phyloP scores from a whole-genome alignment of 495 filamentous ascomycete species.

The Aspergillus taichungensis region DNA sequence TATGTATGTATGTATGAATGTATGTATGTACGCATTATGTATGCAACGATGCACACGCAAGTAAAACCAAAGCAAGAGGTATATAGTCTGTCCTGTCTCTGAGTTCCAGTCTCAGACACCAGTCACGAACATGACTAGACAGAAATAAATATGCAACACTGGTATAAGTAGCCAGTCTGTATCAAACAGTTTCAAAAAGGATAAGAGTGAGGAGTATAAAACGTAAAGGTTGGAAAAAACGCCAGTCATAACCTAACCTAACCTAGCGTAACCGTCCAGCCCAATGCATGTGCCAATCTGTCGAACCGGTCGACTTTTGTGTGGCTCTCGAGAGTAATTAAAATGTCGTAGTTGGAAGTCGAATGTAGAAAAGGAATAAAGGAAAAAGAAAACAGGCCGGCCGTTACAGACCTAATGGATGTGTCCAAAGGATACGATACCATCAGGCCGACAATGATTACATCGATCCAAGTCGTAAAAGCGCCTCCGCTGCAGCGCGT shows the following conservation, averaged over 20 bases:
- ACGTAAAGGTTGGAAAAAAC: slow-evolving; percentile 9
- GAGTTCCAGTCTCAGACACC: too few relatives aligned
- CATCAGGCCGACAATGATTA: slow-evolving; percentile 35
- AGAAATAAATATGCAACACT: too few relatives aligned
- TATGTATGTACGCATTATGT: too few relatives aligned
- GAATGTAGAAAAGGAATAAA: slow-evolving; percentile 7
- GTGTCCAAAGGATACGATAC: slow-evolving; percentile 12
- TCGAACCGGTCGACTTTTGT: slow-evolving; percentile 15
- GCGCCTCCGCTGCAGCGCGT: slow-evolving; percentile 75
- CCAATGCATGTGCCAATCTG: slow-evolving; percentile 14
- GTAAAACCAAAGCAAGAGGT: too few relatives aligned
- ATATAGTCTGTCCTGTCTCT: too few relatives aligned
- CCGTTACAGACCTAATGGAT: slow-evolving; percentile 5
- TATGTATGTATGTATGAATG: too few relatives aligned
- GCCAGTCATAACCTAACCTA: slow-evolving; percentile 8
- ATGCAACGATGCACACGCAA: too few relatives aligned
- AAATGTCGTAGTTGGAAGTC: slow-evolving; percentile 8
- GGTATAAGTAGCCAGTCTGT: too few relatives aligned
- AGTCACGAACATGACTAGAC: too few relatives aligned
- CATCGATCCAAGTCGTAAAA: slow-evolving; percentile 79
- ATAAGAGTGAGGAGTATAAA: too few relatives aligned
- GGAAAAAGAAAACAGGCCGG: slow-evolving; percentile 4
- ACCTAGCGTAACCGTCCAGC: slow-evolving; percentile 6
- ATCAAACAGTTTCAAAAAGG: too few relatives aligned
- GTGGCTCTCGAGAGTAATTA: slow-evolving; percentile 6